Base-by-base conservation (phyloP, 306 rosid species). In the Hippophae tibetana region DNA sequence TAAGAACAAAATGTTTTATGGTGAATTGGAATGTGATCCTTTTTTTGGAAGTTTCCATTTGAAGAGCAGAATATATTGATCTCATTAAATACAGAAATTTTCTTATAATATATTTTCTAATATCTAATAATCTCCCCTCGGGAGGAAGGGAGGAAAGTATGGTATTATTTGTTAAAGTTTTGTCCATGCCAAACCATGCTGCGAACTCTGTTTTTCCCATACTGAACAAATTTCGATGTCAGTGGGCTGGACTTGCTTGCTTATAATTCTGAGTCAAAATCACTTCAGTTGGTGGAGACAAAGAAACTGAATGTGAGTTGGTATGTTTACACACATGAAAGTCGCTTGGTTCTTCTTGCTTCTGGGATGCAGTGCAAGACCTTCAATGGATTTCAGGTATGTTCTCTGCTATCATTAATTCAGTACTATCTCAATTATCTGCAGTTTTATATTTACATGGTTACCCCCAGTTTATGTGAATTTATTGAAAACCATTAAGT, bases 331-430 rank as follows among this genome's bases (percentile, higher is more conserved):
- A 92, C 99, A 8, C 99, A 92, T 70, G 99, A 92, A 82, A 92
- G 99, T 79, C 96, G 99, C 47, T 70, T 86, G 86, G 93, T 92
- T 75, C 93, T 88, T 78, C 95, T 92, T 61, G 96, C 99, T 71
- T 80, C 94, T 78, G 99, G 99, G 72, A 86, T 92, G 96, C 99
- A 88, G 72, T 84, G 96, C 89, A 92, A 84, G 78, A 84, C 77
- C 80, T 88, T 92, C 74, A 84, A 79, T 23, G 99, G 99, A 56
- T 88, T 92, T 86, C 96, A 92, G 96, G 99, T 88, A 67, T 56
- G 69, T 52, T 47, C 65, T 42, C 54, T 42, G 47, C 61, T 62
- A n/a, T 9, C 65, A 42, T 56, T 59, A 43, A 48, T 54, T 31
- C 3, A 31, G 38, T 31, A 31, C 38, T 31, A 31, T 31, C 38